phyloP scores from a whole-genome alignment of 768 basidiomycete genomes.

The Phlebiopsis flavidoalba region DNA sequence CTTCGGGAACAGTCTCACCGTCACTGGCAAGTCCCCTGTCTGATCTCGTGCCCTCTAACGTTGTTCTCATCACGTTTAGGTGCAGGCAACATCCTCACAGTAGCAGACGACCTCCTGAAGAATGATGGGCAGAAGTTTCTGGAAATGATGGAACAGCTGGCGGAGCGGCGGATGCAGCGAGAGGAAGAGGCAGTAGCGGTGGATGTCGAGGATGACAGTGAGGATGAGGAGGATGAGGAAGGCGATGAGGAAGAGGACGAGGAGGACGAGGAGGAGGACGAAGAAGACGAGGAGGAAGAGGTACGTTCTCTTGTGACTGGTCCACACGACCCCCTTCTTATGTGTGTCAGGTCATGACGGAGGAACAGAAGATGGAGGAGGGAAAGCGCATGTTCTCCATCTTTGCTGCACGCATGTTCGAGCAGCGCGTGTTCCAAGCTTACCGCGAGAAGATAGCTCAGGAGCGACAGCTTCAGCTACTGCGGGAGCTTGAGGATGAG shows the following conservation, averaged over 20 bases:
- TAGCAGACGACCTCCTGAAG: slow-evolving; percentile 97
- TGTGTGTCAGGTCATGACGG: slow-evolving; percentile 65
- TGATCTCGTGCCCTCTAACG: slow-evolving; percentile 9
- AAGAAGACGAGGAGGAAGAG: slow-evolving; percentile 47
- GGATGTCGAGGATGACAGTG: slow-evolving; percentile 41
- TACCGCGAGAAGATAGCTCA: slow-evolving; percentile 97
- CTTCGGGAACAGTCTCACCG: slow-evolving; percentile 78
- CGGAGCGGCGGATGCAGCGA: slow-evolving; percentile 87
- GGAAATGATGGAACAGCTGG: slow-evolving; percentile 99
- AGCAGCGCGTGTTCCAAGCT: slow-evolving; percentile 94
- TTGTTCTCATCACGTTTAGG: slow-evolving; percentile 37
- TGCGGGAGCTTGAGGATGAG: slow-evolving; percentile 95
- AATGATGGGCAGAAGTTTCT: slow-evolving; percentile 99
- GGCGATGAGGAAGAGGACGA: slow-evolving; percentile 46
- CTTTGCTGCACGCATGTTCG: slow-evolving; percentile 99
- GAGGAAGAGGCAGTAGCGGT: slow-evolving; percentile 60
- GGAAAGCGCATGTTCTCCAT: slow-evolving; percentile 99
- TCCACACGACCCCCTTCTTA: slow-evolving; percentile 10
- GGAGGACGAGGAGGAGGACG: slow-evolving; percentile 47
- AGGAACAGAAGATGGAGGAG: slow-evolving; percentile 98
- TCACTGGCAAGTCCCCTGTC: slow-evolving; percentile 52
- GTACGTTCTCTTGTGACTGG: slow-evolving; percentile 15
- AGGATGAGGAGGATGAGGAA: slow-evolving; percentile 47
- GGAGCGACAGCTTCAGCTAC: slow-evolving; percentile 87
- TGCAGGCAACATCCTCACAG: slow-evolving; percentile 93